Conservation (phyloP, 2,329 filamentous ascomycete genomes). For the Didymella segeticola region DNA sequence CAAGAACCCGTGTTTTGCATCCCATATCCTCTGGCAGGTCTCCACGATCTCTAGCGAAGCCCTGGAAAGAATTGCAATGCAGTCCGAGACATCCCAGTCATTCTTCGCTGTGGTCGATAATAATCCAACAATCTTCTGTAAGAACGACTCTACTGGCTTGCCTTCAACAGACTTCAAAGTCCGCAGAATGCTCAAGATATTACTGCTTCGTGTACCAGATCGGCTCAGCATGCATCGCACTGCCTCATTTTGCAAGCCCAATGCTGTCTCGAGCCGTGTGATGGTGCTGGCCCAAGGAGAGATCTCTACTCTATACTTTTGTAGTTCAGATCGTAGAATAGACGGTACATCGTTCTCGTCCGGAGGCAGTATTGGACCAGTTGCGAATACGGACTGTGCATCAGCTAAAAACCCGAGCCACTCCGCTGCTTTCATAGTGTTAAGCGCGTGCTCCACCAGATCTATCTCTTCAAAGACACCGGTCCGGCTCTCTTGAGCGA, state of each 20-base stretch:
- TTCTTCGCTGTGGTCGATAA: constrained; percentile 19
- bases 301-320: not conserved
- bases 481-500: constrained; percentile 16
- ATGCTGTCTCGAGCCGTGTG: constrained; percentile 25
- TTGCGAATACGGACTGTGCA: constrained; percentile 27
- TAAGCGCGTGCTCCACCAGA: constrained; percentile 24
- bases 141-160: constrained; percentile 22
- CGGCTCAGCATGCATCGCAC: constrained; percentile 26
- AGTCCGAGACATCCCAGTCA: constrained; percentile 22
- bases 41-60: constrained; percentile 24
- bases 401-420: constrained; percentile 34
- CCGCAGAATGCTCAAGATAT: constrained; percentile 24
- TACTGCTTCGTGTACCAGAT: constrained; percentile 15
- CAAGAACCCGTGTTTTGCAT: constrained; percentile 25
- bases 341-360: constrained; percentile 15
- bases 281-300: constrained; percentile 18
- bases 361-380: not conserved
- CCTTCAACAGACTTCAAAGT: constrained; percentile 18
- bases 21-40: constrained; percentile 33
- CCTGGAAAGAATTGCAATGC: constrained; percentile 16
- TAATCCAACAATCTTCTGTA: constrained; percentile 28
- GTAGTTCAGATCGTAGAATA: constrained; percentile 14
- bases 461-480: not conserved
- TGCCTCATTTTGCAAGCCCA: constrained; percentile 11
- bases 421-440: constrained; percentile 25